These are phyloP conservation scores for Taphrina populina DNA, from an alignment of 1,139 yeast genomes.

Conservation along the genomic window DNA sequence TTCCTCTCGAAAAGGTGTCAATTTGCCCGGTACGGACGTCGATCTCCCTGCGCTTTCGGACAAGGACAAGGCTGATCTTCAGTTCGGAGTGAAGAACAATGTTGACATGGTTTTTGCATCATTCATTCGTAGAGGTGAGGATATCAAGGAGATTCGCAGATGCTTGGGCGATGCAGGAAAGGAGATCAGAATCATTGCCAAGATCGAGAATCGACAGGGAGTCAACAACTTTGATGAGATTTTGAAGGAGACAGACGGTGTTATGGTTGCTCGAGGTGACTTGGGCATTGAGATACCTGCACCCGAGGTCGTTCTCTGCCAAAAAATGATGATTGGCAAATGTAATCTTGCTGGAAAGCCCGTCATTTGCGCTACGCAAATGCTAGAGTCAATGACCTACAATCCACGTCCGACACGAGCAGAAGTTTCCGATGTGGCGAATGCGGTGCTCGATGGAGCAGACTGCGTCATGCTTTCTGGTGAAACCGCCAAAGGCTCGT, in stretches of 20 bases:
- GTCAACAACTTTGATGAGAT: slow-evolving; percentile 98
- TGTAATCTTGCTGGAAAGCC: slow-evolving; percentile 99
- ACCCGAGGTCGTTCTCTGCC: slow-evolving; percentile 96
- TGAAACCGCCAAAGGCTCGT: slow-evolving; percentile 99
- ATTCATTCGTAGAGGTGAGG: slow-evolving; percentile 91
- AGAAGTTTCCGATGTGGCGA: slow-evolving; percentile 98
- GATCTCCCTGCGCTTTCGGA: slow-evolving; percentile 97
- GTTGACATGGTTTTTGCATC: slow-evolving; percentile 99
- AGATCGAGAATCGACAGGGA: slow-evolving; percentile 99
- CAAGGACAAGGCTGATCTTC: slow-evolving; percentile 87
- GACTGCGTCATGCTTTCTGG: slow-evolving; percentile 96
- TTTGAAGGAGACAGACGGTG: slow-evolving; percentile 93
- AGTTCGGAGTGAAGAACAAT: slow-evolving; percentile 92
- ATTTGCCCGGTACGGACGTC: slow-evolving; percentile 97
- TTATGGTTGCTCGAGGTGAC: slow-evolving; percentile 99
- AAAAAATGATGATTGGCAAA: slow-evolving; percentile 97
- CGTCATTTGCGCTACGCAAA: slow-evolving; percentile 98
- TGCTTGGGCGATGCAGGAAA: slow-evolving; percentile 96
- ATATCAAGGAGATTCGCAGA: slow-evolving; percentile 82
- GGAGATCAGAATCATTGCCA: slow-evolving; percentile 91
- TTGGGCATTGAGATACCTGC: slow-evolving; percentile 99
- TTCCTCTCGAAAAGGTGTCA: slow-evolving; percentile 97
- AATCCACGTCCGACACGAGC: slow-evolving; percentile 99
- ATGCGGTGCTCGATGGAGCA: slow-evolving; percentile 98
- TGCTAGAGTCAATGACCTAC: slow-evolving; percentile 99